Percentiles rank a stretch among this genome's conserved stretches.
phyloP scores from a whole-genome alignment of 306 rosid species.

The Corylus americana region DNA sequence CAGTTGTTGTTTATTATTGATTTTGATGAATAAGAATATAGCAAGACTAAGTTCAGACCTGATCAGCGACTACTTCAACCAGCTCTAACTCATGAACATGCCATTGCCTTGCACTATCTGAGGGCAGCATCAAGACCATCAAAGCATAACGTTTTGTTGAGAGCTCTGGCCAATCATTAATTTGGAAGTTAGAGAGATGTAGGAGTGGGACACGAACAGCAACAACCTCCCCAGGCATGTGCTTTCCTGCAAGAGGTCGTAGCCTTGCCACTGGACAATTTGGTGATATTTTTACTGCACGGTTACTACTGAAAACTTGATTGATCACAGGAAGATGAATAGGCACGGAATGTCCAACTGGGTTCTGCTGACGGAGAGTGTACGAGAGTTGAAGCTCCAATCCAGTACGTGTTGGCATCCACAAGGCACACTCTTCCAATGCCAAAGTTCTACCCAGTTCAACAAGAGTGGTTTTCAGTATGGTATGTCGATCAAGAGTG shows the following conservation, averaged over 20 bases:
- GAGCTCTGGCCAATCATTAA: constrained; percentile 96
- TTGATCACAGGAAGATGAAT: constrained; percentile 89
- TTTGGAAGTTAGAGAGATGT: constrained; percentile 94
- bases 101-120: constrained; percentile 94
- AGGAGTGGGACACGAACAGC: constrained; percentile 95
- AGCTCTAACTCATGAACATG: constrained; percentile 87
- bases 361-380: constrained; percentile 91
- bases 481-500: constrained; percentile 75
- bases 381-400: constrained; percentile 96
- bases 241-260: constrained; percentile 65
- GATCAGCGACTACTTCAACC: constrained; percentile 99
- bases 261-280: constrained; percentile 86
- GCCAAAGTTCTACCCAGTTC: constrained; percentile 88
- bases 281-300: constrained; percentile 67
- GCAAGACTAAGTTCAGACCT: constrained; percentile 45
- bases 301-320: constrained; percentile 78
- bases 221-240: constrained; percentile 83
- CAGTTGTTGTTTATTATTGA: too few species aligned
- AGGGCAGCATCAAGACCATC: constrained; percentile 98
- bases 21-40: constrained; percentile 1
- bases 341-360: constrained; percentile 88
- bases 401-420: constrained; percentile 98
- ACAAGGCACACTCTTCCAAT: constrained; percentile 91
- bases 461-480: constrained; percentile 69
- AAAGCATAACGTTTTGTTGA: constrained; percentile 86